Conservation (phyloP, 257 asterid species). For the Cordia subcordata region DNA sequence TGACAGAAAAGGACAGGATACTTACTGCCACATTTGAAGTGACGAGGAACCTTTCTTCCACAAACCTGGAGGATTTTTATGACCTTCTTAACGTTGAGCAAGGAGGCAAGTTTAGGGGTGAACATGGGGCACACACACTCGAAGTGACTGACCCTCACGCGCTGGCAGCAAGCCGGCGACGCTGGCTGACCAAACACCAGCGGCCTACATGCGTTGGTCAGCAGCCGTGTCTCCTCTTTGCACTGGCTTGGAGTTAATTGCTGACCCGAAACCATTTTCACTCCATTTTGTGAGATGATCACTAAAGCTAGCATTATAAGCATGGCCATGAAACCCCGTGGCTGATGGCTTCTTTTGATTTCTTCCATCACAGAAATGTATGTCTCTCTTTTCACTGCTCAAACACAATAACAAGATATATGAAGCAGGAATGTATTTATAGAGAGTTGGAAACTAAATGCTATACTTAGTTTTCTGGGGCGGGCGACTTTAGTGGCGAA, state of each 20-base stretch:
- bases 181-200: neutral
- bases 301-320: too few relatives aligned
- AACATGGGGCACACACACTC: conserved; percentile 14
- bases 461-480: too few relatives aligned
- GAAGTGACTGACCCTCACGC: conserved; percentile 2
- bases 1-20: neutral
- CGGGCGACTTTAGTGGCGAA: too few relatives aligned
- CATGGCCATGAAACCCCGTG: too few relatives aligned
- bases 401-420: too few relatives aligned
- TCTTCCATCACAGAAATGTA: too few relatives aligned
- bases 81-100: neutral
- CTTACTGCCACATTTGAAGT: conserved; percentile 33
- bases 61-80: neutral
- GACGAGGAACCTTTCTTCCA: conserved; percentile 11
- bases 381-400: too few relatives aligned
- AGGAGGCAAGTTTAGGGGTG: conserved; percentile 2
- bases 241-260: neutral
- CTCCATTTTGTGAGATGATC: too few relatives aligned
- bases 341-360: too few relatives aligned
- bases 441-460: too few relatives aligned
- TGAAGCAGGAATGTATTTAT: too few relatives aligned
- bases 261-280: too few relatives aligned
- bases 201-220: conserved; percentile 4
- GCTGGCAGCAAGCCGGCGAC: conserved; percentile 2
- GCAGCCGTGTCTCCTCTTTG: conserved; percentile 4